Evolutionary conservation across 1,284 basidiomycete species (phyloP).

Genomic region (Ganoderma multipileum): DNA sequence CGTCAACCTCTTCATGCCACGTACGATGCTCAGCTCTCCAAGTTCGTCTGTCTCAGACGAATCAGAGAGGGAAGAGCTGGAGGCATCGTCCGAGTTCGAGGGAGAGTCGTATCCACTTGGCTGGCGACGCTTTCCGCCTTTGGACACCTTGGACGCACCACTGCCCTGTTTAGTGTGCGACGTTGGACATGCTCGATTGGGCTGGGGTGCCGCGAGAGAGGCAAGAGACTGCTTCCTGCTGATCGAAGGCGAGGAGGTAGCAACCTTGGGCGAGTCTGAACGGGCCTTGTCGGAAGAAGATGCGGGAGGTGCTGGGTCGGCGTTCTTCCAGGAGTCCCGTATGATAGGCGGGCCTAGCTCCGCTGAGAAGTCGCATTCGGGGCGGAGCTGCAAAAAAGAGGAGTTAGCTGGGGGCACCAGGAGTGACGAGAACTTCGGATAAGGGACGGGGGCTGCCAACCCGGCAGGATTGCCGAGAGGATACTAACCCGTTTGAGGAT

Average conservation of each 20-base stretch:
- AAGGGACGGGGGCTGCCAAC: not conserved
- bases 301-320: constrained; percentile 37
- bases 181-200: constrained; percentile 21
- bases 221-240: constrained; percentile 23
- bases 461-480: constrained; percentile 6
- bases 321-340: constrained; percentile 75
- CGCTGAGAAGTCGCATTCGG: constrained; percentile 68
- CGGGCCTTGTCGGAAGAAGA: constrained; percentile 28
- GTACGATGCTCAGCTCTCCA: constrained; percentile 34
- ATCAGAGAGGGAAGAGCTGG: constrained; percentile 30
- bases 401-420: not conserved
- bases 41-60: constrained; percentile 49
- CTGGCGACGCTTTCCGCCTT: constrained; percentile 12
- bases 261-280: constrained; percentile 18
- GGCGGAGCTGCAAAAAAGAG: constrained; percentile 59
- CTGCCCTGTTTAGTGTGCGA: constrained; percentile 14
- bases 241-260: constrained; percentile 23
- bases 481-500: constrained; percentile 69
- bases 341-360: constrained; percentile 74
- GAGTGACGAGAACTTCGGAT: not conserved
- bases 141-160: constrained; percentile 3
- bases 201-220: constrained; percentile 28
- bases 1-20: constrained; percentile 48
- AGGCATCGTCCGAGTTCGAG: constrained; percentile 27
- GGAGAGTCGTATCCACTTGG: constrained; percentile 12